Percentiles rank a stretch among this genome's conserved stretches.
These are phyloP conservation scores for Aquilaria sinensis DNA, from an alignment of 345 rosid genomes.

Conservation along the genomic window DNA sequence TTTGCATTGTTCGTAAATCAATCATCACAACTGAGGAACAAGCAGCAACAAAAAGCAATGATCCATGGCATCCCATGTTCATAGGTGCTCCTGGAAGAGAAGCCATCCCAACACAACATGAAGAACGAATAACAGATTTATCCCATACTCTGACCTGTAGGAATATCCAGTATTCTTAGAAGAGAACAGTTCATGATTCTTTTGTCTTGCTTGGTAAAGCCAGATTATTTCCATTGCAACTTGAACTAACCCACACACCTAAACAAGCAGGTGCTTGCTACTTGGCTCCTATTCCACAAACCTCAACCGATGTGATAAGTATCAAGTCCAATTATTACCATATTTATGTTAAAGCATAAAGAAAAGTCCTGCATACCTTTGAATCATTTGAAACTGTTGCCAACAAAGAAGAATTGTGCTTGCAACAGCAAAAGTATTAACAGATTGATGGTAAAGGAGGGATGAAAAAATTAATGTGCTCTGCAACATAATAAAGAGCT, in stretches of 20 bases:
- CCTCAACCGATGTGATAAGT: no score
- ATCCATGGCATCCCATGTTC: conserved; percentile 51
- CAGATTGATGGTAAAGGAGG: no score
- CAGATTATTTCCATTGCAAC: no score
- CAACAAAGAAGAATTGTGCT: conserved; percentile 51
- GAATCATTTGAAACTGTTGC: conserved; percentile 51
- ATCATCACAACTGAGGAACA: conserved; percentile 44
- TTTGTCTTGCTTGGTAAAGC: no score
- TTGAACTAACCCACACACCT: not conserved
- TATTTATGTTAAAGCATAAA: no score
- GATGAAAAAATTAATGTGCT: no score
- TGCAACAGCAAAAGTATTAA: conserved; percentile 15
- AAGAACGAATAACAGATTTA: conserved; percentile 45
- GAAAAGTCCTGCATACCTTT: conserved; percentile 32
- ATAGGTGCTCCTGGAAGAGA: conserved; percentile 41
- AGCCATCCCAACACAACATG: conserved; percentile 66
- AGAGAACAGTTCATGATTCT: not conserved
- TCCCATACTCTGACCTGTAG: conserved; percentile 69
- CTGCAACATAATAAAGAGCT: no score
- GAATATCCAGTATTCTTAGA: no score
- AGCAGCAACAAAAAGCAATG: conserved; percentile 58
- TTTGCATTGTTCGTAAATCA: conserved; percentile 67
- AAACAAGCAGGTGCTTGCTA: no score
- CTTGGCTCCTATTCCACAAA: no score
- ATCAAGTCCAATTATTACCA: not conserved